Percentiles rank a stretch among this genome's conserved stretches.
These are phyloP conservation scores for Euphorbia neoarborescens DNA, from an alignment of 441 rosid species.

Conservation along the genomic window DNA sequence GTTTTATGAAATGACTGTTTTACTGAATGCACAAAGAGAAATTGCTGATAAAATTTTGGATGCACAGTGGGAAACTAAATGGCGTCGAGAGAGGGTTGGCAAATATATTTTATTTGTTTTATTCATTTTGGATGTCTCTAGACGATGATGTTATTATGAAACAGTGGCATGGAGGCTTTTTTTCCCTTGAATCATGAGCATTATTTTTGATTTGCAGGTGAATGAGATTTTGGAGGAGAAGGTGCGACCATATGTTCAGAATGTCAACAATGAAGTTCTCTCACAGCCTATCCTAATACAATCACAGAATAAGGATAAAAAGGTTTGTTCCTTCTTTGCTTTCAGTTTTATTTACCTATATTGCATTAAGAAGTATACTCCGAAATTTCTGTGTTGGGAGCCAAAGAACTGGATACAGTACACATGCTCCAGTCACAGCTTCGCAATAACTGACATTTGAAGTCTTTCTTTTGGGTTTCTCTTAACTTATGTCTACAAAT, in stretches of 20 bases:
- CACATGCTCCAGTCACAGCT: background rate
- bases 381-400: background rate
- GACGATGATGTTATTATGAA: background rate
- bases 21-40: constrained; percentile 86
- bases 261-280: constrained; percentile 36
- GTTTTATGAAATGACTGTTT: constrained; percentile 78
- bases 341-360: background rate
- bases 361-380: background rate
- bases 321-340: constrained; percentile 26
- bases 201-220: constrained; percentile 36
- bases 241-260: constrained; percentile 58
- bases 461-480: constrained; percentile 1
- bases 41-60: constrained; percentile 74
- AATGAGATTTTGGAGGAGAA: constrained; percentile 79
- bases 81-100: constrained; percentile 82
- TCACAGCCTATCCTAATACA: constrained; percentile 51
- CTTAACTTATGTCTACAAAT: background rate
- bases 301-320: constrained; percentile 37
- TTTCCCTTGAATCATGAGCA: background rate
- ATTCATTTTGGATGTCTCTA: background rate
- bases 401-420: background rate
- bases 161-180: background rate
- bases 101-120: constrained; percentile 3
- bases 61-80: constrained; percentile 76
- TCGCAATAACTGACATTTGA: background rate